phyloP scores from a whole-genome alignment of 768 basidiomycete species.

The Lactarius trivialis region DNA sequence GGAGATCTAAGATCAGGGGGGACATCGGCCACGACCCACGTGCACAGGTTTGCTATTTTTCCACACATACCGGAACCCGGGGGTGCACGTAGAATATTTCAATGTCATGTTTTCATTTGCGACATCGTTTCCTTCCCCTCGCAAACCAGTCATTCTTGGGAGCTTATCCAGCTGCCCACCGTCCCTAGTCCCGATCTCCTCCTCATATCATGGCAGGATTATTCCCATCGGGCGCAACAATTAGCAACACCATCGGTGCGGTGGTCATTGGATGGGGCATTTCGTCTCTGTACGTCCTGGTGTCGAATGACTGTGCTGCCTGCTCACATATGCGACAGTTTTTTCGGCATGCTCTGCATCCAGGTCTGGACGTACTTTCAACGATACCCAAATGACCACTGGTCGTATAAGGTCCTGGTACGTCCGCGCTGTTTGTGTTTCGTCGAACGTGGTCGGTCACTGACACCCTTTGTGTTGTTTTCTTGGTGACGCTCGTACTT shows the following conservation, averaged over 20 bases:
- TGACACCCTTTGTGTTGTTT: background rate
- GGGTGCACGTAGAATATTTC: constrained; percentile 3
- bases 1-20: constrained; percentile 8
- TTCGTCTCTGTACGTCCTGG: constrained; percentile 17
- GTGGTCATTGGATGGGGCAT: constrained; percentile 19
- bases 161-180: background rate
- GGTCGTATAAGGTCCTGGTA: constrained; percentile 19
- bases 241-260: constrained; percentile 22
- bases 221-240: too few relatives aligned
- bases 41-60: constrained; percentile 4
- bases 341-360: constrained; percentile 22
- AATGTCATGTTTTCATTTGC: background rate
- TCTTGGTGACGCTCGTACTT: background rate
- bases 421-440: background rate
- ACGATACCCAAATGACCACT: constrained; percentile 20
- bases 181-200: background rate
- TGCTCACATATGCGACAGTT: background rate
- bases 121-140: background rate
- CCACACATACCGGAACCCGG: background rate
- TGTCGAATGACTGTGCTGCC: background rate
- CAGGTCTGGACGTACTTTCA: constrained; percentile 19
- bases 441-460: background rate
- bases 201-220: constrained; percentile 4
- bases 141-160: background rate
- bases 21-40: background rate